Base-by-base conservation (phyloP, 257 asterid species). In the Solanum etuberosum region DNA sequence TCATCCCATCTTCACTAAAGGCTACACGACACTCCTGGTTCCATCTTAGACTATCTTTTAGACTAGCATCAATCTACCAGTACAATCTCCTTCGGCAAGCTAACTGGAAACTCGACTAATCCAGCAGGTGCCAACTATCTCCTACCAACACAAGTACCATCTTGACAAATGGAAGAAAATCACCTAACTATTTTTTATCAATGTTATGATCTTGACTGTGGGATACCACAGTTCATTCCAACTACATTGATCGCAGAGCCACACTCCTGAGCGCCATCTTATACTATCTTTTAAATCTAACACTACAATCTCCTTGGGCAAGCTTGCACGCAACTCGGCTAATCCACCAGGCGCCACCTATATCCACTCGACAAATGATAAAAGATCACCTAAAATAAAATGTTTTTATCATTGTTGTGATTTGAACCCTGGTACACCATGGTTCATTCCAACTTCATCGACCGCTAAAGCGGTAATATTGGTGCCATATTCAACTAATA, bases 401-500 rank as follows among this genome's bases (percentile, higher is more conserved):
- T 51, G 4, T 6, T 51, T 51, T 51, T 51, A 72, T 34, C 5
- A 0, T 72, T 72, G 80, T 72, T 72, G 0, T 9, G 9, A 72
- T 9, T 72, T 20, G 8, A 72, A 72, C 29, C 46, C 5, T 34
- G 46, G 80, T 9, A 67, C 74, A 14, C 74, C 72, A 65, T 65
- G 34, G 5, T 27, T 14, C 11, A 67, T 13, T 67, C 11, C 35
- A 67, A 67, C 37, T 67, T 72, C 80, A 34, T 72, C 3, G 0
- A 72, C 80, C 0, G 16, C 80, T 16, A 21, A 34, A 0, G 40
- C 31, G 0, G 42, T 13, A 0, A 21, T 2, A 1, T 12, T 38
- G 23, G 81, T 76, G 12, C 34, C 83, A 13, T 21, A 34, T 73
- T 20, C 27, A 11, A 73, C 18, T 35, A 35, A 3, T 71, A 0